Base-by-base conservation (phyloP, 2,329 filamentous ascomycete genomes). In the Colletotrichum somersetense region DNA sequence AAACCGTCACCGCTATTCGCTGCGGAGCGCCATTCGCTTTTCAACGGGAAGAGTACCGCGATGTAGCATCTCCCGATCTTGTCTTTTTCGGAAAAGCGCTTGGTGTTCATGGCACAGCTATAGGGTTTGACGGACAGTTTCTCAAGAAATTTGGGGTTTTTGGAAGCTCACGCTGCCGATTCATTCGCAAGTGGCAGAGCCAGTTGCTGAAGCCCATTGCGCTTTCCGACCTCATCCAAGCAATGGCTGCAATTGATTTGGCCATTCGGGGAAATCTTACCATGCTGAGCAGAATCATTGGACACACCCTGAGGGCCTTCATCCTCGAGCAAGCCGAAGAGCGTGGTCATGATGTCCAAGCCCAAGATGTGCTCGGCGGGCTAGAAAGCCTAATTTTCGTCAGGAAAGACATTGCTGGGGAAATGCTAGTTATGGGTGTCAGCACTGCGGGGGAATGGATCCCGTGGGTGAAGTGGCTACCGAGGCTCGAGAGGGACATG, bases 1-100 rank as follows among this genome's bases (percentile, higher is more conserved):
- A 77, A 71, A 77, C 74, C 1, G 74, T 76, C 48, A 76, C 76
- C 2, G 76, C 76, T 0, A 74, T 77, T 55, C 72, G 76, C 1
- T 77, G 76, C 12, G 76, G 76, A 59, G 72, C 75, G 12, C 78
- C 77, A 23, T 81, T 81, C 68, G 30, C 75, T 6, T 77, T 77
- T 48, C 76, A 76, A 65, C 61, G 76, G 20, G 74, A 74, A 20
- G 76, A 77, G 44, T 77, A 77, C 56, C 63, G 63, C 10, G 46
- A 66, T 1, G 4, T 69, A 2, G 71, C 63, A 11, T 57, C 57
- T 8, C 76, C 76, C 0, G 76, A 77, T 23, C 42, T 77, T 1
- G 76, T 76, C 57, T 76, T 77, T 42, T 77, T 77, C 35, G 76
- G 76, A 3, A 76, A 76, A 38, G 75, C 66, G 5, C 56, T 35